Base-by-base conservation (phyloP, 306 rosid genomes). In the Fragaria iinumae region DNA sequence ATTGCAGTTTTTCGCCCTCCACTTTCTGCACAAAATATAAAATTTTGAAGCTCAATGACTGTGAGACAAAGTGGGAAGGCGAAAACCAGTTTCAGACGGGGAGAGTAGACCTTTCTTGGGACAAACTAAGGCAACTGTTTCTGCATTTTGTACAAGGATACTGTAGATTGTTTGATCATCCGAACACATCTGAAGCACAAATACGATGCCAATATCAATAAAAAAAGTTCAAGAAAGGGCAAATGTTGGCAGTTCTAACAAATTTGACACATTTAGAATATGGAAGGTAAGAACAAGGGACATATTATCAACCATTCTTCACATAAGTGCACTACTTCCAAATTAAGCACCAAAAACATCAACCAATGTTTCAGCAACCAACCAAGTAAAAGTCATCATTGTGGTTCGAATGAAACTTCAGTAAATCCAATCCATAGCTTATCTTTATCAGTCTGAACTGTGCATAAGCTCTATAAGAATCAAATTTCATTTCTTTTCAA, bases 71-170 rank as follows among this genome's bases (percentile, higher is more conserved):
- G 65, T 16, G 38, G 29, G 59, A 65, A 65, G 65, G 78, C 27
- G 20, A 55, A 64, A 72, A 79, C 64, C 6, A 14, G 52, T 25
- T 41, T 67, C 18, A 59, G 36, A 77, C 2, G 52, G 47, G 52
- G 47, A 56, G 77, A 38, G 13, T 47, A 67, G 14, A 90, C 98
- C 97, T 87, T 76, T 87, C 21, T 66, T 11, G 21, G 92, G 87
- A 62, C 90, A 86, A 69, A 94, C 89, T 70, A 94, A 78, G 69
- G 92, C 87, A 63, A 94, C 98, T 38, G 97, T 94, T 86, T 94
- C 98, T 25, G 96, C 96, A 80, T 92, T 92, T 79, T 92, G 96
- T 47, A 92, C 76, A 67, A 92, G 89, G 83, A 92, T 89, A 87
- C 95, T 84, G 83, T 82, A 89, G 43, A 80, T 73, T 48, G 83